Evolutionary conservation across 306 rosid species (phyloP).

Genomic region (Potentilla sterilis): DNA sequence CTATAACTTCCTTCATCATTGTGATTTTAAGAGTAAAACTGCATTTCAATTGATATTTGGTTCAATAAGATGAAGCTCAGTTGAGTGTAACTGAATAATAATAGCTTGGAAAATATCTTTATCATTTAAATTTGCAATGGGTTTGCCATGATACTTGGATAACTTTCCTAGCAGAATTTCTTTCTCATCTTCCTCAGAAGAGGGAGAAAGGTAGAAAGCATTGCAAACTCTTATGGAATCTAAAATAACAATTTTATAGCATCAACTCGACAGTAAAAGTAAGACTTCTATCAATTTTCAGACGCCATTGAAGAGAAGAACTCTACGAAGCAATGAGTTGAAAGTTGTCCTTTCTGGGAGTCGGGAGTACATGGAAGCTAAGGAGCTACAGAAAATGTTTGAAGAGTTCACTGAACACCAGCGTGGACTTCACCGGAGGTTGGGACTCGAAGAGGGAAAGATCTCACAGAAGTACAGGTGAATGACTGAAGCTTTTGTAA

Average conservation of each 20-base stretch:
- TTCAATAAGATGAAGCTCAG: not conserved
- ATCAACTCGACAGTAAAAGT: not conserved
- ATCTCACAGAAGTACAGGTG: conserved; percentile 11
- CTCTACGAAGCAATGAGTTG: conserved; percentile 28
- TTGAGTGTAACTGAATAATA: not conserved
- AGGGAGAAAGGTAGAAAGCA: not conserved
- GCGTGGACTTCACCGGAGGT: conserved; percentile 37
- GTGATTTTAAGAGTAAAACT: not conserved
- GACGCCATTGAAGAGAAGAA: conserved; percentile 5
- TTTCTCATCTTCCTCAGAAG: not conserved
- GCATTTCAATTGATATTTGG: not conserved
- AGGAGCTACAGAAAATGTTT: conserved; percentile 35
- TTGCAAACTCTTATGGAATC: not conserved
- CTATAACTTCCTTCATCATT: not conserved
- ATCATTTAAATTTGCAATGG: not conserved
- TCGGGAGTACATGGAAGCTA: conserved; percentile 47
- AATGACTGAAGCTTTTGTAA: not conserved
- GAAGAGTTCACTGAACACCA: conserved; percentile 49
- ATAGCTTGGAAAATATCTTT: not conserved
- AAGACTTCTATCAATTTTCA: conserved; percentile 10
- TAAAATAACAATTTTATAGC: not conserved
- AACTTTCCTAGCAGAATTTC: not conserved
- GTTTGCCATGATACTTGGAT: not conserved
- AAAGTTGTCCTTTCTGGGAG: conserved; percentile 44
- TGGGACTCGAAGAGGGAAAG: conserved; percentile 43